Evolutionary conservation across 805 yeast genomes (phyloP).

Genomic region (Myxozyma sirexii): DNA sequence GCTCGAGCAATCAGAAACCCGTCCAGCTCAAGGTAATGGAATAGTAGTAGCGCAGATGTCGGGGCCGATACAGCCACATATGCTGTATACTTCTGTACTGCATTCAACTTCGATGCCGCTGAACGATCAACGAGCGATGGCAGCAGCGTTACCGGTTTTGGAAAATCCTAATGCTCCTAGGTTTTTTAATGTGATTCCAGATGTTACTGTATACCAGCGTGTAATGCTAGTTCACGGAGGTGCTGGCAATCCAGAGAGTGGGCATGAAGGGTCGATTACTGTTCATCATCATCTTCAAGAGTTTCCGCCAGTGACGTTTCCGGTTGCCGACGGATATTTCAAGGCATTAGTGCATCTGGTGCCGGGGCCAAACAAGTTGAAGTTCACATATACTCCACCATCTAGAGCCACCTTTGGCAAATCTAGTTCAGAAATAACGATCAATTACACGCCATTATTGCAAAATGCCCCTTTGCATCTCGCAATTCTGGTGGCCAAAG

Average conservation of each 20-base stretch:
- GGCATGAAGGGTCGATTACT: constrained; percentile 47
- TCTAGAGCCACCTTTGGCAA: neutral
- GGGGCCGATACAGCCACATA: too few relatives aligned
- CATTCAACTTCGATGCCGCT: neutral
- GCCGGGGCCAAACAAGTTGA: constrained; percentile 65
- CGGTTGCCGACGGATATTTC: constrained; percentile 69
- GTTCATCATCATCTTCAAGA: constrained; percentile 47
- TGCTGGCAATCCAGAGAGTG: constrained; percentile 38
- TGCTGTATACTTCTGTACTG: too few relatives aligned
- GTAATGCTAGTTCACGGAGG: constrained; percentile 45
- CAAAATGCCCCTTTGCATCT: constrained; percentile 79
- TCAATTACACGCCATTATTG: constrained; percentile 58
- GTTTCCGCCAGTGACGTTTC: constrained; percentile 72
- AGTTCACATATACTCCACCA: constrained; percentile 46
- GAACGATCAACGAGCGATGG: neutral
- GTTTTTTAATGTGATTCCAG: constrained; percentile 24
- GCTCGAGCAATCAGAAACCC: too few relatives aligned
- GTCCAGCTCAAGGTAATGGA: too few relatives aligned
- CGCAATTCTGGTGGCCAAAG: constrained; percentile 74
- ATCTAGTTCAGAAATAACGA: constrained; percentile 35
- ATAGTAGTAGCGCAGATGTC: too few relatives aligned
- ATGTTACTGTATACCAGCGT: constrained; percentile 35
- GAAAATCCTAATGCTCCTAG: constrained; percentile 10
- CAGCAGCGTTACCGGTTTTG: neutral
- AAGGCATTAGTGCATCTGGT: constrained; percentile 73